Evolutionary conservation across 305 asterid species (phyloP), one percentile per base, ranked within the genome.

Genomic region (Caryopteris hybrid): DNA sequence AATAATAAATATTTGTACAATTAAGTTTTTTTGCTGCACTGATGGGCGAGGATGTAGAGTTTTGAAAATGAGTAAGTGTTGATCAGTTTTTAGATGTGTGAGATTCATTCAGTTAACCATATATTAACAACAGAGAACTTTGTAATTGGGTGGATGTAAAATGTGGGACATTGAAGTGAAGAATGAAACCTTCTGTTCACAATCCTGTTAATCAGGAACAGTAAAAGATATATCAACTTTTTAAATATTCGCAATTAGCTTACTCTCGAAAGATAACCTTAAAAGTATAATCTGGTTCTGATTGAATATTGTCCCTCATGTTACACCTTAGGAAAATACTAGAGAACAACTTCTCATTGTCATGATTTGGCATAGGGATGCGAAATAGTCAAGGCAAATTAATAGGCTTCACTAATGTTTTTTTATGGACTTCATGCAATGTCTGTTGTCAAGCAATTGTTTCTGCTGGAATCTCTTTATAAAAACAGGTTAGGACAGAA

Each of bases 401-500:
- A 45, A 33, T 57, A 43, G 58, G 38, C 23, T 68, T 27, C 55
- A 54, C 29, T 56, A 22, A 16, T 67, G 45, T 42, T 58, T 51
- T n/a, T 56, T 68, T 43, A 25, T 38, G 74, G 66, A 64, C 33
- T 54, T 64, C 61, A 68, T 52, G 71, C 43, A 33, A 9, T 61
- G 39, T 23, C 36, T 61, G 56, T 61, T 50, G 51, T 48, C 61
- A 48, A 53, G 64, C 65, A 74, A 38, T 31, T 50, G 50, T 73
- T 72, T 50, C 61, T 74, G 59, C 52, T 79, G 68, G 61, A 70
- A 70, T 70, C 69, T 72, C 56, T 73, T 75, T 47, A 64, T 66
- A 69, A 42, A 77, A 80, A 71, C 60, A 76, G 76, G 79, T 25
- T 71, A 77, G 79, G 76, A 6, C 50, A 17, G 74, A 51, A 52